Base-by-base conservation (phyloP, 2,329 filamentous ascomycete genomes). In the Coleophoma eucalyptorum region DNA sequence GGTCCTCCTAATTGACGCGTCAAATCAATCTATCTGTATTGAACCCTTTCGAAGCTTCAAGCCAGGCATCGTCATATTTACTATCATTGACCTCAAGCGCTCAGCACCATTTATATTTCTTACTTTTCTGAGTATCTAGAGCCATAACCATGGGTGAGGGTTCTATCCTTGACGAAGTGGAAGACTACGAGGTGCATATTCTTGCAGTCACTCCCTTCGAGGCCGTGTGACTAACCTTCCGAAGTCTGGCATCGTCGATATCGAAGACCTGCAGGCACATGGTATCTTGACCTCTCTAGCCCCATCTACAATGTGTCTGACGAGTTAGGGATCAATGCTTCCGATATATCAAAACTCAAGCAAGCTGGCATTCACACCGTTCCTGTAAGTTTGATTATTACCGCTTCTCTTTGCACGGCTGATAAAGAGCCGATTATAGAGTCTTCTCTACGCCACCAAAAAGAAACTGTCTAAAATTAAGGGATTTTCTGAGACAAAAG, bases 401-500 rank as follows among this genome's bases (percentile, higher is more conserved):
- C 26, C 10, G 10, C 26, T 26, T 6, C 26, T 26, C 26, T 26
- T 3, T 26, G 26, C 10, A 5, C 10, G 10, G 6, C 26, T 26
- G 6, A 26, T 6, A 8, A 3, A 26, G 26, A 26, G 6, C 10
- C 2, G 10, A 7, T 6, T 2, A 26, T 26, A 26, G 26, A 26
- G 26, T 87, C 34, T 76, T 83, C 56, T 72, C 75, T 15, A 79
- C 80, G 15, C 26, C 26, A 84, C 81, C 40, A 76, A 80, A 48
- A 79, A 77, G 59, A 80, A 73, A 16, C 71, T 87, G 15, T 67
- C 82, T 48, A 86, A 82, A 64, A 86, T 87, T 65, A 86, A 85
- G 61, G 84, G 84, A 8, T 86, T 87, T 66, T 86, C 83, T 51
- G 84, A 87, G 63, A 74, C 81, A 61, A 87, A 87, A 65, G 84